Conservation (phyloP, 2,329 filamentous ascomycete species). For the Aphanocladium album region DNA sequence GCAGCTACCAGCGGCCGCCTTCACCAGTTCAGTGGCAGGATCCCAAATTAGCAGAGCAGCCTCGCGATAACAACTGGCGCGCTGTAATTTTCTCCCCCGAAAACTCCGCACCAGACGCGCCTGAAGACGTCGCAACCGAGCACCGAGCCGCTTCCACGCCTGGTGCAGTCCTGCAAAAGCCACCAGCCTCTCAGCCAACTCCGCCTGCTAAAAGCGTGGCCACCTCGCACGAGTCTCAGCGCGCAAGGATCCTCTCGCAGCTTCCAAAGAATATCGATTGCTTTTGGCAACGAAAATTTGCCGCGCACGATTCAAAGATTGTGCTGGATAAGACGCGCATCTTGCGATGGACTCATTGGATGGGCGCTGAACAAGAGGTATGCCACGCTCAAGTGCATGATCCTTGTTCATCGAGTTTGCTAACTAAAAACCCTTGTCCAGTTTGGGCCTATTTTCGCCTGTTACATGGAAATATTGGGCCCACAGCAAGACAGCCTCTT, state of each 20-base stretch:
- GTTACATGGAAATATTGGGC: slow-evolving; percentile 23
- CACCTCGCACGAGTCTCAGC: background rate
- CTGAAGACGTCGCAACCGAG: background rate
- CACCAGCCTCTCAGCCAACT: background rate
- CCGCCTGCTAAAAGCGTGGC: background rate
- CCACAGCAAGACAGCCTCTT: slow-evolving; percentile 16
- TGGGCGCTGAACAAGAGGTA: slow-evolving; percentile 29
- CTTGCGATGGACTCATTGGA: slow-evolving; percentile 28
- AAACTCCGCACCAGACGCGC: background rate
- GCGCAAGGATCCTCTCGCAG: background rate
- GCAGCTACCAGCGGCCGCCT: slow-evolving; percentile 23
- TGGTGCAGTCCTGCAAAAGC: background rate
- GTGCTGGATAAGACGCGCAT: slow-evolving; percentile 31
- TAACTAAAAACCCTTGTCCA: slow-evolving; percentile 9
- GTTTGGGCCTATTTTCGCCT: slow-evolving; percentile 25
- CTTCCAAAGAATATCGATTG: background rate
- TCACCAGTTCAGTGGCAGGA: slow-evolving; percentile 7
- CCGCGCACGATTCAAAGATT: slow-evolving; percentile 24
- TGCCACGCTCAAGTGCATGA: background rate
- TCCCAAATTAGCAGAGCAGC: background rate
- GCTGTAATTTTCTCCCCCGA: background rate
- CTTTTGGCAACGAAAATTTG: background rate
- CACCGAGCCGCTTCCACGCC: background rate
- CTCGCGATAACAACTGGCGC: slow-evolving; percentile 2
- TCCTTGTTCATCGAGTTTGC: background rate